These are phyloP conservation scores for Cavenderia fasciculata DNA, from an alignment of 78 protist species.

Conservation along the genomic window DNA sequence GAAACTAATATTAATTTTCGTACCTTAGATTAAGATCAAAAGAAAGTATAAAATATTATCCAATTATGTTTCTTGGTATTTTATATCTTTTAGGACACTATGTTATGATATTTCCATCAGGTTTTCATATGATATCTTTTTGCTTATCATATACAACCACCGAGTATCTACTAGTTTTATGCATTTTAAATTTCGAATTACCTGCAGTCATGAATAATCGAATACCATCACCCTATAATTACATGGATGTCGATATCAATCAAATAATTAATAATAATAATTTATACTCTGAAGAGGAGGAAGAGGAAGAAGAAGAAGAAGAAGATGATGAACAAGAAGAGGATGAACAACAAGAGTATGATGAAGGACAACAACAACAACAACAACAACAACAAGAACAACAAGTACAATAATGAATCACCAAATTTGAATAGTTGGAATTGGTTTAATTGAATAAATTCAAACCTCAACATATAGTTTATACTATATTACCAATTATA, in stretches of 20 bases:
- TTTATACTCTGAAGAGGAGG: too few relatives aligned
- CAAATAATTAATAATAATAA: too few relatives aligned
- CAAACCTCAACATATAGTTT: too few relatives aligned
- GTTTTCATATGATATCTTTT: slow-evolving; percentile 50
- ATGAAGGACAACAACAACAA: slow-evolving; percentile 1
- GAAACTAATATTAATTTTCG: neutral
- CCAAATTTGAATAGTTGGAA: too few relatives aligned
- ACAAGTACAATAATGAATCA: neutral
- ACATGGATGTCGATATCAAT: too few relatives aligned
- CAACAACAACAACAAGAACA: neutral
- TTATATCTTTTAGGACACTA: slow-evolving; percentile 23
- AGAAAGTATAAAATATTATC: slow-evolving; percentile 45
- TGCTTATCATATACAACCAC: slow-evolving; percentile 32
- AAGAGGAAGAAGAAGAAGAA: too few relatives aligned
- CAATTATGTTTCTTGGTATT: slow-evolving; percentile 9
- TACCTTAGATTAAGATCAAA: slow-evolving; percentile 21
- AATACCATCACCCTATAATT: too few relatives aligned
- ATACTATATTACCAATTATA: too few relatives aligned
- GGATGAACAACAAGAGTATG: too few relatives aligned
- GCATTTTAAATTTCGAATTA: slow-evolving; percentile 65
- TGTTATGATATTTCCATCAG: slow-evolving; percentile 43
- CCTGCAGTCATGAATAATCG: neutral
- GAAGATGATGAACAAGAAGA: too few relatives aligned
- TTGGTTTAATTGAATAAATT: too few relatives aligned
- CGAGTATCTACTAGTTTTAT: slow-evolving; percentile 52